Evolutionary conservation across 495 filamentous ascomycete genomes (phyloP).

Genomic region (Xylaria longipes): DNA sequence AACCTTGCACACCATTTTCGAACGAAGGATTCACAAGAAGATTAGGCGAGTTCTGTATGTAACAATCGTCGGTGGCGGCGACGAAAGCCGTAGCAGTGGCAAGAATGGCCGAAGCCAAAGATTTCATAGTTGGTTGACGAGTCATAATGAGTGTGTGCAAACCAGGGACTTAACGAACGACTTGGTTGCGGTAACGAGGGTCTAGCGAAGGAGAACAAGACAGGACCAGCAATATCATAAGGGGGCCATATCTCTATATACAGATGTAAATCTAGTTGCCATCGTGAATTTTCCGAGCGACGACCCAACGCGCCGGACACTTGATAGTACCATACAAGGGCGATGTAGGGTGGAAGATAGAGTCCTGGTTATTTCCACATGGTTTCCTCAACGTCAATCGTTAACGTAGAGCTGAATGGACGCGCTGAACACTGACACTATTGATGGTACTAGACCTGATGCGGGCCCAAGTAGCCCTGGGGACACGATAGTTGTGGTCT

Average conservation of each 20-base stretch:
- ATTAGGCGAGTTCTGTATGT: background rate
- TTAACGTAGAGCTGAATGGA: background rate
- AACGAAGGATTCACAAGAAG: constrained; percentile 15
- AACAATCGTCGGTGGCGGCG: background rate
- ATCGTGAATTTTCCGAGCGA: background rate
- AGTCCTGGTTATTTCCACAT: constrained; percentile 1
- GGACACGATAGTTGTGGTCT: background rate
- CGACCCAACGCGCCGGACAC: constrained; percentile 1
- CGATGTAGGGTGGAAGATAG: background rate
- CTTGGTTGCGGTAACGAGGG: constrained; percentile 7
- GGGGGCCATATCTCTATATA: background rate
- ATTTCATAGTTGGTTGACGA: background rate
- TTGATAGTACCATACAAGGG: background rate
- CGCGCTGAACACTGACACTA: background rate
- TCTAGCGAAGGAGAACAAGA: background rate
- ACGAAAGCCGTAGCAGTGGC: background rate
- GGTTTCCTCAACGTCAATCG: background rate
- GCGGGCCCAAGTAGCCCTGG: background rate
- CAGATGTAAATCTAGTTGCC: background rate
- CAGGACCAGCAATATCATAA: no score
- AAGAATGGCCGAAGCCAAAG: constrained; percentile 11
- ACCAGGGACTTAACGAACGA: constrained; percentile 10
- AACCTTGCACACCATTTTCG: background rate
- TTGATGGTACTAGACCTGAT: background rate
- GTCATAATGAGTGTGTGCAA: constrained; percentile 5